phyloP scores from a whole-genome alignment of 2,329 filamentous ascomycete genomes.

The Phaeosphaeriaceae sp. region DNA sequence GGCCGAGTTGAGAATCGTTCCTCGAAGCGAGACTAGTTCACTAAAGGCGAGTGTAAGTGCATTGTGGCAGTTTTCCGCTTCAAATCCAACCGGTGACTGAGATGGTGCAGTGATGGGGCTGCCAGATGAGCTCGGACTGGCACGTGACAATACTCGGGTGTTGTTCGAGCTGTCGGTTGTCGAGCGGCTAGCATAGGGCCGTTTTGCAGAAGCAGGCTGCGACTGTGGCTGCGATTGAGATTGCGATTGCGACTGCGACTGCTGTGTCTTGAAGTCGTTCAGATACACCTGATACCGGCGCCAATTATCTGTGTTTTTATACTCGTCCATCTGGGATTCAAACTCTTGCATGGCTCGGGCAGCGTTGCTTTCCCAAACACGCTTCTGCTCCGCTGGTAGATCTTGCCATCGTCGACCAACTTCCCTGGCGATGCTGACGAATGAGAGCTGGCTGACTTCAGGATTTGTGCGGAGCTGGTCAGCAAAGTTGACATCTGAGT shows the following conservation, averaged over 20 bases:
- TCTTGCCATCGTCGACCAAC: conserved; percentile 49
- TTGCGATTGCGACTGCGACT: conserved; percentile 27
- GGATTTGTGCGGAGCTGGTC: conserved; percentile 48
- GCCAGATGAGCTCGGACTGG: conserved; percentile 39
- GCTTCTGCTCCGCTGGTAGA: conserved; percentile 44
- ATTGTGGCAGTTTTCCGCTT: conserved; percentile 43
- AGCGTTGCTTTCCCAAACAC: conserved; percentile 47
- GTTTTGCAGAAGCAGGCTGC: conserved; percentile 21
- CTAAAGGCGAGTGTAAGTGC: conserved; percentile 45
- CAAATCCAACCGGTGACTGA: conserved; percentile 18
- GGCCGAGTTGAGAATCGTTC: conserved; percentile 36
- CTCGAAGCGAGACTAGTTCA: conserved; percentile 40
- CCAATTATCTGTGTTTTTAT: conserved; percentile 48
- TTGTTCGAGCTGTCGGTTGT: conserved; percentile 32
- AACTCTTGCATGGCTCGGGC: conserved; percentile 48
- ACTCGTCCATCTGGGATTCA: conserved; percentile 49
- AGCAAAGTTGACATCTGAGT: conserved; percentile 50
- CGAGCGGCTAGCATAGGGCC: conserved; percentile 27
- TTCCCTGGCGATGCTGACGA: conserved; percentile 49
- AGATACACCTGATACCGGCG: conserved; percentile 47
- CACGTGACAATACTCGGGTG: conserved; percentile 29
- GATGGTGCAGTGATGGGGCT: conserved; percentile 35
- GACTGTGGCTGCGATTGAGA: conserved; percentile 22
- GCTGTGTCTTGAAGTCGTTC: conserved; percentile 42
- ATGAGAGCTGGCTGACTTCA: conserved; percentile 43